Evolutionary conservation across 371 early-diverging fungal genomes (phyloP).

Genomic region (Mortierella sp.): DNA sequence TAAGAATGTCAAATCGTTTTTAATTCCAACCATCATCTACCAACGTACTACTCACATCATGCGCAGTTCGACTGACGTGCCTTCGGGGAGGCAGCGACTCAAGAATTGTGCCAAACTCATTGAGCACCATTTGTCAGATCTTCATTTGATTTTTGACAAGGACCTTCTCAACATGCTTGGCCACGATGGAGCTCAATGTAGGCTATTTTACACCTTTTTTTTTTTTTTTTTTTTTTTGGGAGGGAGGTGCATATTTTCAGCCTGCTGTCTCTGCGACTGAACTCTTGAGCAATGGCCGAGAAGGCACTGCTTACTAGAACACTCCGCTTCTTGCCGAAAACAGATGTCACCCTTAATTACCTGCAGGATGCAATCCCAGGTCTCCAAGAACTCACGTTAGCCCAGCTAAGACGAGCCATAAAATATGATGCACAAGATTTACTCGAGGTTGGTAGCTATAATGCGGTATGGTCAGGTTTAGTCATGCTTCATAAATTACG

Average conservation of each 20-base stretch:
- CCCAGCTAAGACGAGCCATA: conserved; percentile 45
- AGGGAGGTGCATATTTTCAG: neutral
- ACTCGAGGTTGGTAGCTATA: conserved; percentile 34
- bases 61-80: conserved; percentile 10
- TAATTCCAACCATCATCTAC: neutral
- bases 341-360: conserved; percentile 28
- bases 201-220: neutral
- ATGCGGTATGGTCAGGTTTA: neutral
- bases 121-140: conserved; percentile 38
- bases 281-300: conserved; percentile 2
- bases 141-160: conserved; percentile 43
- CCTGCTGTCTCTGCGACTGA: conserved; percentile 1
- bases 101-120: conserved; percentile 35
- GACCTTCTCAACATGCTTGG: conserved; percentile 26
- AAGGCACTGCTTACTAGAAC: conserved; percentile 1
- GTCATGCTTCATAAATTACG: neutral
- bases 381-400: conserved; percentile 18
- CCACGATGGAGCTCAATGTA: conserved; percentile 31
- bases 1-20: too few relatives aligned
- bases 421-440: conserved; percentile 42
- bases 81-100: conserved; percentile 40
- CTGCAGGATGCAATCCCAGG: conserved; percentile 29
- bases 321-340: conserved; percentile 1
- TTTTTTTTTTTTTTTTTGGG: neutral
- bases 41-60: neutral